Base-by-base conservation (phyloP, 2,329 filamentous ascomycete species). In the Rutstroemia sp. region DNA sequence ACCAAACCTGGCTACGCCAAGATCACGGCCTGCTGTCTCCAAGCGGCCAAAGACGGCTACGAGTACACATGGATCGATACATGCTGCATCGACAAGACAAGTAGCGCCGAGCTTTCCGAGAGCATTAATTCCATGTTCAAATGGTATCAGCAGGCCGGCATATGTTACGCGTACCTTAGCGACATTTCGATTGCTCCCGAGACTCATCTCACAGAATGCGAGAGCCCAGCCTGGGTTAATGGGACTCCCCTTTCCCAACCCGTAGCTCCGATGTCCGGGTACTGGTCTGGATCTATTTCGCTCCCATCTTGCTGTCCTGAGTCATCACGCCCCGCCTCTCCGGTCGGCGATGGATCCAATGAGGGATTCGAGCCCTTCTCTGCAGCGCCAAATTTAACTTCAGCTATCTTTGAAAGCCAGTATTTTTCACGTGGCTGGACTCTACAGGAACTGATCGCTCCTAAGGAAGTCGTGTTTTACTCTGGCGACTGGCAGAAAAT, bases 71-170 rank as follows among this genome's bases (percentile, higher is more conserved):
- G 57, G 48, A 27, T 60, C 10, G 56, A 62, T 45, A 60, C 60
- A 7, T 59, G 50, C 42, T 61, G 58, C 45, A 60, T 60, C 34
- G 50, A 62, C 48, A 62, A 63, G 40, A 56, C 10, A 6, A 57
- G 55, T 46, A 51, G 48, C 34, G 49, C 55, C 7, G 60, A 61
- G n/a, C 42, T 60, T 12, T 38, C 45, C 9, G 57, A 61, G 48
- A 50, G 57, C 3, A 60, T 60, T 39, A 61, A 61, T 36, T 58
- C 48, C 4, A 62, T 61, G 60, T 62, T 44, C 21, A 17, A 5
- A 12, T 62, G 57, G 59, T 62, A 62, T 49, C 5, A 5, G 7
- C 6, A 25, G 3, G 39, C 60, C 4, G 17, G 5, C 2, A 39
- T 57, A 4, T 62, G 57, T 54, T 61, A 57, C 45, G 59, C 48